Evolutionary conservation across 2,329 filamentous ascomycete species (phyloP).

Genomic region (Arthrinium phaeospermum): DNA sequence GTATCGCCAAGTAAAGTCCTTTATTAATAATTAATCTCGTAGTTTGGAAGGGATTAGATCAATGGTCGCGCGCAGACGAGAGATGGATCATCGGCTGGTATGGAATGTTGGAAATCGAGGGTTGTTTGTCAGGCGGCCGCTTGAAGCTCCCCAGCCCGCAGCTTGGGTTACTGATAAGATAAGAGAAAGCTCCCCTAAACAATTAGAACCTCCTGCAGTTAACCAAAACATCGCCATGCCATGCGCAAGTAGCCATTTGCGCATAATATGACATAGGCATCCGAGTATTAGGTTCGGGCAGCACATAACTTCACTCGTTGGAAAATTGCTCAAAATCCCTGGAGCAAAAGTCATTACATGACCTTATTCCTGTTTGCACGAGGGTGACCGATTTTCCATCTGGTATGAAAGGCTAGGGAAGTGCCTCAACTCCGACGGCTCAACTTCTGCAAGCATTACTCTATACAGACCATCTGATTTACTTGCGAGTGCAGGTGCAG

Average conservation of each 20-base stretch:
- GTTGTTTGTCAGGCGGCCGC: neutral
- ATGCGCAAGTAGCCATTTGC: neutral
- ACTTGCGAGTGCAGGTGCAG: neutral
- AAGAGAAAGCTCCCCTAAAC: neutral
- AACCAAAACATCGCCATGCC: neutral
- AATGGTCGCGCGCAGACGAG: neutral
- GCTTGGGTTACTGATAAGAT: constrained; percentile 12
- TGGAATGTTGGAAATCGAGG: constrained; percentile 9
- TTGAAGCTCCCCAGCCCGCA: constrained; percentile 1
- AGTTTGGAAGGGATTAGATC: neutral
- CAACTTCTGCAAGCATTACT: neutral
- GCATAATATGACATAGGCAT: neutral
- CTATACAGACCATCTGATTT: neutral
- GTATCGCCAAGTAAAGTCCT: neutral
- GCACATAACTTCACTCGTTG: neutral
- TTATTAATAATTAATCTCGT: neutral
- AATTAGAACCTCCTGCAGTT: neutral
- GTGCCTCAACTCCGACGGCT: neutral
- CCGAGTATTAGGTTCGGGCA: no score
- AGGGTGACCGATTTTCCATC: no score
- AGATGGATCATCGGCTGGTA: neutral
- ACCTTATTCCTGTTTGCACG: neutral
- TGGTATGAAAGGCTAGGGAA: no score
- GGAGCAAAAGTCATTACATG: neutral
- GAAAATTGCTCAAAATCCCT: neutral